These are phyloP conservation scores for Porodaedalea pini DNA, from an alignment of 1,284 basidiomycete genomes.

Conservation along the genomic window DNA sequence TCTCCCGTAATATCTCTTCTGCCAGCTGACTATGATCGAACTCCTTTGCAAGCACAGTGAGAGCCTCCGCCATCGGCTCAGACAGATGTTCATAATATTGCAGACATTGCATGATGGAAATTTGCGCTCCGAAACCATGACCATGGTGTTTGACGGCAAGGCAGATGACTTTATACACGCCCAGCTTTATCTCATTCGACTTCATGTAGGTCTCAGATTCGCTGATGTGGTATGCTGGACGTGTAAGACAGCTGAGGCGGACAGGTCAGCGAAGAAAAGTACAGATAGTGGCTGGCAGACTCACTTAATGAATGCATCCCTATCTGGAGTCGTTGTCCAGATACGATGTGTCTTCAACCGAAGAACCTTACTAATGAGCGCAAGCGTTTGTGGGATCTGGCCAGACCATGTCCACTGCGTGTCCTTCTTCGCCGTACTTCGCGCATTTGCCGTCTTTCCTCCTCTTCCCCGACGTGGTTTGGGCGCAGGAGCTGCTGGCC, in stretches of 20 bases:
- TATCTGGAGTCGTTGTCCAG: constrained; percentile 83
- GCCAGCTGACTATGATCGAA: constrained; percentile 89
- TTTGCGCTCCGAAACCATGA: constrained; percentile 83
- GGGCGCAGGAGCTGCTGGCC: constrained; percentile 38
- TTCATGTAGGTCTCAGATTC: constrained; percentile 93
- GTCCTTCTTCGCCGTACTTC: constrained; percentile 44
- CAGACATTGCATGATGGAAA: constrained; percentile 86
- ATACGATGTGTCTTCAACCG: constrained; percentile 75
- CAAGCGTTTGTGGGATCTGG: constrained; percentile 68
- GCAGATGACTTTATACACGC: constrained; percentile 87
- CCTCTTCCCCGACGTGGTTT: constrained; percentile 56
- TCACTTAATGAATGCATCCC: constrained; percentile 81
- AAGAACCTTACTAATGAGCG: constrained; percentile 69
- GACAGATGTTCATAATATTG: constrained; percentile 95
- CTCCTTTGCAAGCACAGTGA: constrained; percentile 77
- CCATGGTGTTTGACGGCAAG: constrained; percentile 89
- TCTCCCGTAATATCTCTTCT: constrained; percentile 87
- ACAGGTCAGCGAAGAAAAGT: constrained; percentile 14
- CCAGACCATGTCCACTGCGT: constrained; percentile 73
- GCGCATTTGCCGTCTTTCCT: constrained; percentile 47
- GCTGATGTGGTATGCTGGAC: constrained; percentile 81
- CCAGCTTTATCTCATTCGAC: constrained; percentile 61
- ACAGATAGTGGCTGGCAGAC: constrained; percentile 27
- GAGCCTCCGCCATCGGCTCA: constrained; percentile 91
- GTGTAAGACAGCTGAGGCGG: constrained; percentile 69